Evolutionary conservation across 2,329 filamentous ascomycete genomes (phyloP), one percentile per base, ranked within the genome.

Genomic region (Trichoderma semiorbis): DNA sequence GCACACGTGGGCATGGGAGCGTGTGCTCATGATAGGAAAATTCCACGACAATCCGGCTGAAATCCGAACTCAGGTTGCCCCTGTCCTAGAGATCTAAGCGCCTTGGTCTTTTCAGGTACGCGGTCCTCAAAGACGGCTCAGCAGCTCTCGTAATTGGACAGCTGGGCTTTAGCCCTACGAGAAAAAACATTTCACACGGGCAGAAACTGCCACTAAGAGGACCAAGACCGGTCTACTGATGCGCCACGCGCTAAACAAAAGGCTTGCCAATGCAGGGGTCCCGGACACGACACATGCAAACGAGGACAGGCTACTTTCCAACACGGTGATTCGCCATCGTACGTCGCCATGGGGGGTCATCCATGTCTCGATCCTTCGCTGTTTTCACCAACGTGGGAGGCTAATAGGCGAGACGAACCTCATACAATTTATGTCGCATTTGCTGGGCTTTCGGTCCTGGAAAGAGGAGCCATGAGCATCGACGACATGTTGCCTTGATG

Each of bases 51-150:
- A 70, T 70, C 68, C 68, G 68, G 68, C 58, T 70, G 43, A 64
- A 70, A 28, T 55, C 68, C 68, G 68, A 64, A 63, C 28, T 30
- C 47, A 36, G 30, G 28, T 47, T 24, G 47, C 58, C 68, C 68
- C 58, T 63, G 68, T 34, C 43, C 68, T 30, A 18, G 26, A 69
- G 66, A 68, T 68, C 65, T 69, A 69, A 69, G 66, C 66, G 66
- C 57, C 55, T 69, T 28, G 53, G 47, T 39, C 34, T 26, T 34
- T 69, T 69, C 66, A 69, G 66, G 55, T 34, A 61, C 57, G 36
- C 30, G 12, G 3, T 5, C 28, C 36, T 61, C 66, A 1, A 53
- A 2, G 16, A 61, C 36, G 66, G 66, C 55, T 14, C 36, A 24
- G 18, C 30, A 16, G 60, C 43, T 32, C 43, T 53, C 58, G 32